These are phyloP conservation scores for Cutaneotrichosporon sp. DNA, from an alignment of 1,284 basidiomycete genomes.

Conservation along the genomic window DNA sequence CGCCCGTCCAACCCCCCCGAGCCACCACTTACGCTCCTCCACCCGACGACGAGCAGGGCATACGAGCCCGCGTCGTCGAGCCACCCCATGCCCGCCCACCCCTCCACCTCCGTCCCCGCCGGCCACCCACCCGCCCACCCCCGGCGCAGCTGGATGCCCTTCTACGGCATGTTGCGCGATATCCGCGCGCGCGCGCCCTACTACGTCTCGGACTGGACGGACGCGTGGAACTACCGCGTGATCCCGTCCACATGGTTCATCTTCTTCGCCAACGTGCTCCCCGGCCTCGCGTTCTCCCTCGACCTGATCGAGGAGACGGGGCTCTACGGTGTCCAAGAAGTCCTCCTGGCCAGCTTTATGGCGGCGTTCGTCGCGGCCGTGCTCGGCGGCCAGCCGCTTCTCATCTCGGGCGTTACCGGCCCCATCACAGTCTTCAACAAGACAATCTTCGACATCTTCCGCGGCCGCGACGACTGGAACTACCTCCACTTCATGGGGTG, in stretches of 20 bases:
- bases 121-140: no score
- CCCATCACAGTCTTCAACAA: constrained; percentile 91
- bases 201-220: constrained; percentile 82
- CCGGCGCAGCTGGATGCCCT: constrained; percentile 23
- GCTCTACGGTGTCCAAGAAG: constrained; percentile 88
- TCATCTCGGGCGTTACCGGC: constrained; percentile 93
- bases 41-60: constrained; percentile 23
- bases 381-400: constrained; percentile 86
- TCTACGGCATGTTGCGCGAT: constrained; percentile 71
- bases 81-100: no score
- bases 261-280: constrained; percentile 63
- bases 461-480: constrained; percentile 51
- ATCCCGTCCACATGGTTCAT: constrained; percentile 48
- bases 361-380: constrained; percentile 88
- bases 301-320: constrained; percentile 88
- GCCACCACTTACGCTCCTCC: constrained; percentile 42
- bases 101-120: not conserved
- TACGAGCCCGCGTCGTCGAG: no score
- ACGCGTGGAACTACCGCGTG: constrained; percentile 81
- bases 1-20: constrained; percentile 42
- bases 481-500: constrained; percentile 88
- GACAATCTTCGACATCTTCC: constrained; percentile 78
- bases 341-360: constrained; percentile 67
- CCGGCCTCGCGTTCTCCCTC: constrained; percentile 88
- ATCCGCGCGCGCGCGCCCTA: constrained; percentile 74